A percentile compares a stretch with the other conserved stretches of the same genome.
Conservation (phyloP, 2,329 filamentous ascomycete genomes). For the Aspergillus candidus region DNA sequence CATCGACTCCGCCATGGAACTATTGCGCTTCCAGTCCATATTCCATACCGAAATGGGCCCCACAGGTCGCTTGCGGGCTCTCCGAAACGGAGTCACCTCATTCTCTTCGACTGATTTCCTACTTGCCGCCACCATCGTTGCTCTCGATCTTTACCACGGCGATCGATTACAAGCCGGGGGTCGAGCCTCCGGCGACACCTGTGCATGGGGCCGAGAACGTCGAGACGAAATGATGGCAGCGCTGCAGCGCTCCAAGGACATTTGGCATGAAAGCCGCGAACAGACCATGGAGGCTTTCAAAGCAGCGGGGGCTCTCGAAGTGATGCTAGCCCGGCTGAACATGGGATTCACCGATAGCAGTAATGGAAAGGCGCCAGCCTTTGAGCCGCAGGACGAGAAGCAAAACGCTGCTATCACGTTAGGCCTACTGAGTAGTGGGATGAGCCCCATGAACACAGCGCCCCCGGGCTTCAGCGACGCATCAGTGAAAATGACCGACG, state of each 20-base stretch:
- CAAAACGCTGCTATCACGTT: conserved; percentile 64
- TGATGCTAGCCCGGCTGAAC: conserved; percentile 75
- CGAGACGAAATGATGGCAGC: conserved; percentile 69
- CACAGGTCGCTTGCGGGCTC: conserved; percentile 63
- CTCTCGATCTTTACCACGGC: conserved; percentile 69
- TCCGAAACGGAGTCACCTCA: conserved; percentile 73
- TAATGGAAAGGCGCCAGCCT: conserved; percentile 15
- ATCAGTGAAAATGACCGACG: conserved; percentile 25
- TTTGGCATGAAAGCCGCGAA: conserved; percentile 74
- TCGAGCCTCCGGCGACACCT: conserved; percentile 33
- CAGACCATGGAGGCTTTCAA: conserved; percentile 87
- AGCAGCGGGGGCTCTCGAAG: conserved; percentile 69
- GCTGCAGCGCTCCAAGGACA: conserved; percentile 65
- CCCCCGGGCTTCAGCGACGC: conserved; percentile 25
- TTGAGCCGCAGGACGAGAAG: conserved; percentile 50
- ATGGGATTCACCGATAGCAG: conserved; percentile 22
- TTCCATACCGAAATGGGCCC: conserved; percentile 69
- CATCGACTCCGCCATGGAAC: conserved; percentile 77
- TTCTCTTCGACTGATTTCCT: conserved; percentile 80
- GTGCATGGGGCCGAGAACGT: conserved; percentile 44
- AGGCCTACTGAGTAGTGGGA: conserved; percentile 60
- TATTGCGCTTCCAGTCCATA: conserved; percentile 69
- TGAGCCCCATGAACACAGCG: conserved; percentile 44
- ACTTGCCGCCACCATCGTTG: conserved; percentile 76
- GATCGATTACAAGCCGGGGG: conserved; percentile 29